phyloP scores from a whole-genome alignment of 2,329 filamentous ascomycete species.

The Pestalotiopsis sp. region DNA sequence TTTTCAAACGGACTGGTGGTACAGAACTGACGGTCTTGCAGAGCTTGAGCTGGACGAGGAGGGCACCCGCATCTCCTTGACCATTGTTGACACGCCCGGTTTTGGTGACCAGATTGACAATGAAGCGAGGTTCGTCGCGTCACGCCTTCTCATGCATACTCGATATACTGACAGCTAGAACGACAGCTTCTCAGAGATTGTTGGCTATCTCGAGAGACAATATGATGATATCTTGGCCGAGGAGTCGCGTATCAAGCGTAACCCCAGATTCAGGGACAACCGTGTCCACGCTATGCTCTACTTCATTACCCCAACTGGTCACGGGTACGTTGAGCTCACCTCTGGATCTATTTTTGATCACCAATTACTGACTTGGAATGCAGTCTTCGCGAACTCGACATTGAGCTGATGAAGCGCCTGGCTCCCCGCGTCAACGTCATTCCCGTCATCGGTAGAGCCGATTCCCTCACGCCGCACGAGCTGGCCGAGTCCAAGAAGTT shows the following conservation, averaged over 20 bases:
- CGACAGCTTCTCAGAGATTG: constrained; percentile 90
- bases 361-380: constrained; percentile 20
- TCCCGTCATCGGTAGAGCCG: constrained; percentile 96
- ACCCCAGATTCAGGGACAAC: constrained; percentile 98
- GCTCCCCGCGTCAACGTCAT: constrained; percentile 99
- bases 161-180: constrained; percentile 10
- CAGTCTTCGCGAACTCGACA: constrained; percentile 96
- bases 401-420: constrained; percentile 99
- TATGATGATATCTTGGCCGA: constrained; percentile 99
- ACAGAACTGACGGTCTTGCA: constrained; percentile 36
- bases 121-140: constrained; percentile 76
- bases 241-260: constrained; percentile 99
- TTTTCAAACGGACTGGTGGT: constrained; percentile 19
- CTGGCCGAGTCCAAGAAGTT: constrained; percentile 99
- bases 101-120: constrained; percentile 99
- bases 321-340: constrained; percentile 63
- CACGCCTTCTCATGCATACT: constrained; percentile 8
- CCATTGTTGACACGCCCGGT: constrained; percentile 96
- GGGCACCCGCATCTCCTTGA: constrained; percentile 95
- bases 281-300: constrained; percentile 97
- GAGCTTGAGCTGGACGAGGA: constrained; percentile 97
- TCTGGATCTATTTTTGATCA: neutral
- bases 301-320: constrained; percentile 98
- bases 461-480: constrained; percentile 94
- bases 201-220: constrained; percentile 97